Base-by-base conservation (phyloP, 352 stramenopile species). In the Plasmopara halstedii region DNA sequence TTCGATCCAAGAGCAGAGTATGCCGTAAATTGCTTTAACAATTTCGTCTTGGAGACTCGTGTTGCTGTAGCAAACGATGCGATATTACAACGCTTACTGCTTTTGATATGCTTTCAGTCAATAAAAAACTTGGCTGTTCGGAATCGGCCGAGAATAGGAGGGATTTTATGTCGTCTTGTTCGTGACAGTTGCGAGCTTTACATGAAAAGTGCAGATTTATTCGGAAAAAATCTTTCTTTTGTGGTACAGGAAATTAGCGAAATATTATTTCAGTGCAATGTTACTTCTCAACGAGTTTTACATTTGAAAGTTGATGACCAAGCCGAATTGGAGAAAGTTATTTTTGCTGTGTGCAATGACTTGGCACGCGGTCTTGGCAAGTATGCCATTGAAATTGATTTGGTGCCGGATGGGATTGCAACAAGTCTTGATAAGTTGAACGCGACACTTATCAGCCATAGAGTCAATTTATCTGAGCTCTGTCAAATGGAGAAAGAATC, bases 191-290 rank as follows among this genome's bases (percentile, higher is more conserved):
- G 79, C 44, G 75, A 88, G 9, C 50, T 62, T 22, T 88, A 83
- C 25, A 75, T 89, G 57, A 70, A 70, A 23, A 71, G 44, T 0
- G 50, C 72, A 0, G 76, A 90, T 9, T 53, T 62, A 20, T 92
- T 92, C 58, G 83, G 83, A n/a, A 83, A 73, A 41, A 89, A 90
- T 39, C 53, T 94, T 15, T 73, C 71, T 15, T 77, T 83, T 42
- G 71, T 92, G 4, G 65, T 94, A 14, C 63, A 84, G 54, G 70
- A 87, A 40, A 82, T 92, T n/a, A 67, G 71, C n/a, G 58, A 70
- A 36, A 75, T 89, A 18, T 53, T 86, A 10, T 65, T 61, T 27
- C 53, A 53, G 18, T 64, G 57, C 20, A 55, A 44, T 21, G 11
- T 29, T 8, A n/a, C 22, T 37, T 17, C 17, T 26, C 35, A 32